These are phyloP conservation scores for Alternaria rosae DNA, from an alignment of 2,329 filamentous ascomycete species.

Conservation along the genomic window DNA sequence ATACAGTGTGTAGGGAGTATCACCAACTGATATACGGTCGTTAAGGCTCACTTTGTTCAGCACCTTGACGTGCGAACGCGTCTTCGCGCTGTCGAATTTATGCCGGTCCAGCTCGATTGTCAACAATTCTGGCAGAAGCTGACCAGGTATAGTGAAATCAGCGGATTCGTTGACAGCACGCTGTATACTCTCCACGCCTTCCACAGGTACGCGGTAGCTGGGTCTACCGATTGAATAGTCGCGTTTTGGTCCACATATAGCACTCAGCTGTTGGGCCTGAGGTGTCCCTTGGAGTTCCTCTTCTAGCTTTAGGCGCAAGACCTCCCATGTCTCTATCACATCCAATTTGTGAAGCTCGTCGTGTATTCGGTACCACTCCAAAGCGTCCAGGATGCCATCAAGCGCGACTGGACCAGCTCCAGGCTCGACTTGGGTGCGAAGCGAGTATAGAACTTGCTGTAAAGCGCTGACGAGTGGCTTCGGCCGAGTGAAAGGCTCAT, in stretches of 20 bases:
- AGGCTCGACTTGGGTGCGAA: slow-evolving; percentile 54
- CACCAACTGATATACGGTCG: slow-evolving; percentile 60
- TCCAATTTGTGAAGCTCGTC: slow-evolving; percentile 54
- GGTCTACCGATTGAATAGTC: slow-evolving; percentile 43
- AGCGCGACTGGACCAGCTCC: slow-evolving; percentile 44
- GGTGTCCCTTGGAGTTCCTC: slow-evolving; percentile 59
- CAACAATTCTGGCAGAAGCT: slow-evolving; percentile 57
- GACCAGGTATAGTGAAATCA: slow-evolving; percentile 29
- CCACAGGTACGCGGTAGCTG: slow-evolving; percentile 47
- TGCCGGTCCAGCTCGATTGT: slow-evolving; percentile 66
- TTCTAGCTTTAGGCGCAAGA: slow-evolving; percentile 60
- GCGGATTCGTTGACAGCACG: slow-evolving; percentile 49
- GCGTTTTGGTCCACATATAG: slow-evolving; percentile 56
- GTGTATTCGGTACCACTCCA: slow-evolving; percentile 53
- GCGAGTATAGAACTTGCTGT: slow-evolving; percentile 60
- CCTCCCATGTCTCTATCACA: slow-evolving; percentile 64
- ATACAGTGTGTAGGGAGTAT: slow-evolving; percentile 63
- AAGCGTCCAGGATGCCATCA: slow-evolving; percentile 45
- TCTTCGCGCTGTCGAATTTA: slow-evolving; percentile 58
- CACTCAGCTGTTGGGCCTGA: slow-evolving; percentile 50
- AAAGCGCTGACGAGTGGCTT: slow-evolving; percentile 61
- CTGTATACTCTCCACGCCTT: slow-evolving; percentile 50
- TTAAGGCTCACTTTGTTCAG: slow-evolving; percentile 64
- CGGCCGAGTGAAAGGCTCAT: slow-evolving; percentile 56
- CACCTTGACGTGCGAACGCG: slow-evolving; percentile 65